Evolutionary conservation across 192 early-diverging fungal genomes (phyloP).

Genomic region (Borealophlyctis nickersoniae): DNA sequence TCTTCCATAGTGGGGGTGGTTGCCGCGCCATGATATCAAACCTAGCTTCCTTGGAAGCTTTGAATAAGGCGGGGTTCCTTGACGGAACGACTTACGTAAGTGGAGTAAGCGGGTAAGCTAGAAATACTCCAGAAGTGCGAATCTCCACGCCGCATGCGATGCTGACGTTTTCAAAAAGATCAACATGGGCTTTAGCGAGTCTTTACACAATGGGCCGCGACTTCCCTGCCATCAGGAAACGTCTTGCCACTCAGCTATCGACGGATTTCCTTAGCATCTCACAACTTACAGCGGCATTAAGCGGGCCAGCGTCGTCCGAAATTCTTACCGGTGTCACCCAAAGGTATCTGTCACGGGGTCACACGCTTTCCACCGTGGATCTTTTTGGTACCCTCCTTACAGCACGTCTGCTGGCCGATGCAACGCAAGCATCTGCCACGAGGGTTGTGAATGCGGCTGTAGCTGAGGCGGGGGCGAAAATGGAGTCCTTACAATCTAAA

Average conservation of each 20-base stretch:
- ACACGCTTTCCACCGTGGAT: slow-evolving; percentile 28
- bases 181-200: slow-evolving; percentile 38
- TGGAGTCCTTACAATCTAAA: background rate
- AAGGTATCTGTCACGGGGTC: slow-evolving; percentile 9
- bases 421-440: slow-evolving; percentile 12
- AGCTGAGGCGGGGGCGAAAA: slow-evolving; percentile 11
- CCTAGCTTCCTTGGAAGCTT: slow-evolving; percentile 16
- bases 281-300: slow-evolving; percentile 18
- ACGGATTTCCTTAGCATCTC: slow-evolving; percentile 25
- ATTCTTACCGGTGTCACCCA: slow-evolving; percentile 28
- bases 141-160: background rate
- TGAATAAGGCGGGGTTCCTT: slow-evolving; percentile 23
- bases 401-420: slow-evolving; percentile 19
- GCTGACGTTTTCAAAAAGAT: background rate
- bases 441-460: slow-evolving; percentile 1
- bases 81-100: slow-evolving; percentile 25
- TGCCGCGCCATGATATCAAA: slow-evolving; percentile 36
- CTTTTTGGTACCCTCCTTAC: slow-evolving; percentile 37
- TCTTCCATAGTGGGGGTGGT: slow-evolving; percentile 33
- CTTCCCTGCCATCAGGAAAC: background rate
- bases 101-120: slow-evolving; percentile 24
- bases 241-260: slow-evolving; percentile 21
- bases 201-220: slow-evolving; percentile 21
- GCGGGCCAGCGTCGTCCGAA: background rate
- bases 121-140: background rate